Conservation (phyloP, 495 filamentous ascomycete species). For the Pyronema omphalodes region DNA sequence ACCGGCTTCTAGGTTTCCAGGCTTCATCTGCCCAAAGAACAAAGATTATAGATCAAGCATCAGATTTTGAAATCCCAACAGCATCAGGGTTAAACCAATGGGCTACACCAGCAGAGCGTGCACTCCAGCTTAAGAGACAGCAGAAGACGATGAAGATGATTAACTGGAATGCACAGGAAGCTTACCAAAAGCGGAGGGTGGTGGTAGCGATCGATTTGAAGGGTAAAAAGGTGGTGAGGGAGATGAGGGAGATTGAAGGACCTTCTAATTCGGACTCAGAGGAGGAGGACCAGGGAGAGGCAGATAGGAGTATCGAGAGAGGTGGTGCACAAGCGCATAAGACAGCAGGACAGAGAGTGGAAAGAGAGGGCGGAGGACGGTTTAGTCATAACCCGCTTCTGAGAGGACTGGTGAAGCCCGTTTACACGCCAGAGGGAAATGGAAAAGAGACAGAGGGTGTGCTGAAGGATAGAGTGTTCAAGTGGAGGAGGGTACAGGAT, state of each 20-base stretch:
- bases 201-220: conserved; percentile 74
- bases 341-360: conserved; percentile 2
- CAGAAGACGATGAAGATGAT: conserved; percentile 73
- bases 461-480: conserved; percentile 31
- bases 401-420: conserved; percentile 58
- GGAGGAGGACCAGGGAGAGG: conserved; percentile 22
- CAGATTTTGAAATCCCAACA: conserved; percentile 69
- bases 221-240: conserved; percentile 56
- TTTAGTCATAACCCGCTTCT: conserved; percentile 78
- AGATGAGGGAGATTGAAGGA: conserved; percentile 44
- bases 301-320: conserved; percentile 8
- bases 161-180: conserved; percentile 76
- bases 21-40: conserved; percentile 76
- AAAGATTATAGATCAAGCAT: conserved; percentile 77
- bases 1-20: conserved; percentile 68
- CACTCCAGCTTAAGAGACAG: conserved; percentile 72
- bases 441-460: conserved; percentile 25
- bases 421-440: conserved; percentile 38
- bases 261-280: conserved; percentile 33
- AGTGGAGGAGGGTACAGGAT: conserved; percentile 83
- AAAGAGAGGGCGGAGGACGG: conserved; percentile 32
- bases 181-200: conserved; percentile 80
- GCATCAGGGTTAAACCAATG: conserved; percentile 49
- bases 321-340: conserved; percentile 8
- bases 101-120: conserved; percentile 74